Conservation (phyloP, 139 green algal genomes). For the Closterium sp. region DNA sequence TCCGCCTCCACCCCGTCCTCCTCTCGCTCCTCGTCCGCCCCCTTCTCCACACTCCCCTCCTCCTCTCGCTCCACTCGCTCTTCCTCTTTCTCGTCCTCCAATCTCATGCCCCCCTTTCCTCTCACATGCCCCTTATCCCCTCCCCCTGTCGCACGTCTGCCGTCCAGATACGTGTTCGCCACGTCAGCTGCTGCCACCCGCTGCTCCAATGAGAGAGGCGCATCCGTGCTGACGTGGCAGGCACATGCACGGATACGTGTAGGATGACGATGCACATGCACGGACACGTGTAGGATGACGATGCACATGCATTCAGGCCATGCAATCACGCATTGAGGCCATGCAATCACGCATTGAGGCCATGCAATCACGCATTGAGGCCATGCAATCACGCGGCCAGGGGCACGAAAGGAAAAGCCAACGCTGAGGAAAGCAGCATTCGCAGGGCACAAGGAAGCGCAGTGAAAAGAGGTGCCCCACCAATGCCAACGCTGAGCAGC, state of each 20-base stretch:
- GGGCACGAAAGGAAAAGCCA: too few species aligned
- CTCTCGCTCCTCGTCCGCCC: neutral
- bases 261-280: neutral
- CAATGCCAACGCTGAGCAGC: too few species aligned
- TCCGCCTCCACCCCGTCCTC: neutral
- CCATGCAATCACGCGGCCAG: neutral
- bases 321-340: too few species aligned
- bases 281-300: too few species aligned
- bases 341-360: neutral
- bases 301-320: neutral
- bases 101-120: neutral
- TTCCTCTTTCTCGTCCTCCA: neutral
- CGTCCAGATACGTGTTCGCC: neutral
- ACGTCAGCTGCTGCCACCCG: neutral
- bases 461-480: too few species aligned
- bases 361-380: neutral
- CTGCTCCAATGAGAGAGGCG: neutral
- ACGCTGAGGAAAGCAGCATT: too few species aligned
- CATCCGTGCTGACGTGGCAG: neutral
- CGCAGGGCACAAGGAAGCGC: too few species aligned
- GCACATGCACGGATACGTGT: neutral
- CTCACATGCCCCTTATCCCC: neutral
- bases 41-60: too few species aligned
- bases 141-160: neutral
- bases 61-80: neutral